Evolutionary conservation across 805 yeast species (phyloP), one percentile per base, ranked within the genome.

Genomic region (Candida coleopterorum): DNA sequence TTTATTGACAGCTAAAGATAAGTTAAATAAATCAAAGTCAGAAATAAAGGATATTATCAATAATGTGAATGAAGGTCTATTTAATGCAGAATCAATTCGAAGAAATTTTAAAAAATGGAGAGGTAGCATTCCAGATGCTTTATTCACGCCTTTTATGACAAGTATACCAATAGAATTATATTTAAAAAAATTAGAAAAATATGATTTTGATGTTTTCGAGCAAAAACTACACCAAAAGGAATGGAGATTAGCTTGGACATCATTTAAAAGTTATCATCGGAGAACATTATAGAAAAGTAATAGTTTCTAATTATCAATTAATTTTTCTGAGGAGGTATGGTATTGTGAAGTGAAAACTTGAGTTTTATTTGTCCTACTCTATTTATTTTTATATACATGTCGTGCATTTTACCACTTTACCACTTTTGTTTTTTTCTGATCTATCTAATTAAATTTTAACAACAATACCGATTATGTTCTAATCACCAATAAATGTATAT

Each of bases 61-160:
- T 4, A 45, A 39, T 15, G 41, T 56, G 24, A 44, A 48, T 1
- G 37, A 53, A 14, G 65, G 48, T 47, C 55, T 51, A 25, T 12
- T 20, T 7, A 25, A 15, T 14, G 17, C 17, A 6, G 17, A 12
- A 3, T 52, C 50, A 43, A 57, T 53, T 6, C 47, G 47, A 26
- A 43, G 29, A 22, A 47, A 56, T 30, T 46, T 59, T 18, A 52
- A 50, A 17, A 49, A 47, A 7, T 72, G 81, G 75, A 64, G 64
- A 34, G 47, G 52, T 9, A 67, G 68, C 1, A 41, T 79, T 4
- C 82, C 85, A 0, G 89, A 82, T 49, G 80, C 79, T 18, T 44
- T 83, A 18, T 79, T 72, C 46, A 69, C 80, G 2, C 90, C 94
- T 2, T 70, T 75, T 41, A 73, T 85, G 85, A 60, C 70, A 14